phyloP scores from a whole-genome alignment of 805 yeast species.

The Cyberlindnera amylophila region DNA sequence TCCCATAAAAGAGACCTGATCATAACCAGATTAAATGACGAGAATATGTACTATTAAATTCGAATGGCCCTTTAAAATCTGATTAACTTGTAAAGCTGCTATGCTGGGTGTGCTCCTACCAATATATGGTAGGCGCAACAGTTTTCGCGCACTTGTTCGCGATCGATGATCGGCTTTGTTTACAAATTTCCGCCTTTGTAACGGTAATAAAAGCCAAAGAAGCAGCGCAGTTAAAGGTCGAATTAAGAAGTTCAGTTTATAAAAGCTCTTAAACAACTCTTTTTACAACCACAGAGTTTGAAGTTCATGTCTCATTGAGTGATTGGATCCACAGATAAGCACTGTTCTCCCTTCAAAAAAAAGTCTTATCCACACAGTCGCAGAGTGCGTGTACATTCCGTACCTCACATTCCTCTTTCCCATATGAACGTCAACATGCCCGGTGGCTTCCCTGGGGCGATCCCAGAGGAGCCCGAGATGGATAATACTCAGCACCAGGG shows the following conservation, averaged over 20 bases:
- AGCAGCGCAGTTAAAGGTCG: background rate
- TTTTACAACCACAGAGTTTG: too few relatives aligned
- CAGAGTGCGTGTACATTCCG: background rate
- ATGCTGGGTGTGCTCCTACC: too few relatives aligned
- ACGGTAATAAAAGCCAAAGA: background rate
- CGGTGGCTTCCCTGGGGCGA: conserved; percentile 10
- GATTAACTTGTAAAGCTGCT: too few relatives aligned
- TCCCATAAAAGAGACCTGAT: background rate
- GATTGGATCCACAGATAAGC: too few relatives aligned
- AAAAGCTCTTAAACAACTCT: too few relatives aligned
- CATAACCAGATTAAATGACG: background rate
- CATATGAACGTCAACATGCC: conserved; percentile 12
- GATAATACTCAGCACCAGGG: background rate
- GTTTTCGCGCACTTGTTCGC: too few relatives aligned
- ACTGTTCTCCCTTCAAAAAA: too few relatives aligned
- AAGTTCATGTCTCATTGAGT: too few relatives aligned
- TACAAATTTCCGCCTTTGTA: background rate
- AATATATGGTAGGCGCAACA: too few relatives aligned
- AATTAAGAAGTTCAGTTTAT: background rate
- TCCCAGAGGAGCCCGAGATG: conserved; percentile 6
- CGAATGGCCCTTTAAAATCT: background rate
- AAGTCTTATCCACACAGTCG: too few relatives aligned
- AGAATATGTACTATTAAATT: background rate
- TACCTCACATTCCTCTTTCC: conserved; percentile 2
- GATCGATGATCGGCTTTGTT: background rate